Conservation (phyloP, 1,139 yeast genomes). For the Geotrichum candidum region DNA sequence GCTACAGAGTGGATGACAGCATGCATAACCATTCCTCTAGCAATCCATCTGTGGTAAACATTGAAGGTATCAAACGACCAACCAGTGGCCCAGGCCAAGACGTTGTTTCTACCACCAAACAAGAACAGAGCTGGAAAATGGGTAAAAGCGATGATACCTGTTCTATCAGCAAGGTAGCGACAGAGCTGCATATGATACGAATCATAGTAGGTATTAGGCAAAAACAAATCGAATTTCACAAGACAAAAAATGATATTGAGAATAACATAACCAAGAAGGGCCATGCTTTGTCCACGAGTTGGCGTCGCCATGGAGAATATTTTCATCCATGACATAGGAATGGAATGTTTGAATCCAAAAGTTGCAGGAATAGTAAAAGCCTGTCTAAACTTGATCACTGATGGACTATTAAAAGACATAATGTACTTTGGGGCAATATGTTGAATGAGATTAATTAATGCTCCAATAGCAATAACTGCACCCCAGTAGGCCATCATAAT, state of each 20-base stretch:
- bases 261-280: conserved; percentile 26
- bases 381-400: conserved; percentile 23
- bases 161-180: conserved; percentile 45
- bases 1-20: conserved; percentile 36
- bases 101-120: conserved; percentile 59
- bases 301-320: conserved; percentile 27
- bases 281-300: conserved; percentile 30
- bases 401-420: conserved; percentile 16
- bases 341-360: conserved; percentile 28
- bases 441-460: conserved; percentile 19
- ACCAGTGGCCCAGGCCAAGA: conserved; percentile 51
- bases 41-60: conserved; percentile 55
- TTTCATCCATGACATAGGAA: conserved; percentile 24
- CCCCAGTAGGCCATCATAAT: conserved; percentile 25
- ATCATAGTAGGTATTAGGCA: conserved; percentile 20
- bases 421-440: conserved; percentile 9
- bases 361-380: conserved; percentile 33
- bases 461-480: conserved; percentile 21
- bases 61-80: conserved; percentile 57
- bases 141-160: conserved; percentile 49
- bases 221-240: conserved; percentile 19
- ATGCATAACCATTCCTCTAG: conserved; percentile 49
- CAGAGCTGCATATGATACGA: conserved; percentile 18
- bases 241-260: conserved; percentile 28
- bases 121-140: conserved; percentile 48